Evolutionary conservation across 75 land plant genomes (phyloP), one percentile per base, ranked within the genome.

Genomic region (Selaginella moellendorffii): DNA sequence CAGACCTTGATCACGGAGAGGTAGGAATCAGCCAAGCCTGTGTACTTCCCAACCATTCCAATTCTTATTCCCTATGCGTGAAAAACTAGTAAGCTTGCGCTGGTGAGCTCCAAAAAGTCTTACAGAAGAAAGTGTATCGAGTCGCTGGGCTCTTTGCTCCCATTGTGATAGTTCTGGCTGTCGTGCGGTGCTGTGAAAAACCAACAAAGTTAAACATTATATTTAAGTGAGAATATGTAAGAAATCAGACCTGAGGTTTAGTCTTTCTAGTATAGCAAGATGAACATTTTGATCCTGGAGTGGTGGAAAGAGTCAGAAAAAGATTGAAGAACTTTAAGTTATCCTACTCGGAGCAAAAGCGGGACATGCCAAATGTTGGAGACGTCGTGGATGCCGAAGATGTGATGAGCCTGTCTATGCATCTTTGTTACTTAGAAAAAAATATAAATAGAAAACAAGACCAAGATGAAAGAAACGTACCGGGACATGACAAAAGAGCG

Each of bases 351-450:
- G 5, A 92, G 81, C 56, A 92, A 64, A 18, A 88, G 79, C 54
- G 97, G 97, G 59, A 92, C 62, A 63, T 92, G 97, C 95, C 90
- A 92, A 69, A 92, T 88, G 69, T 92, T 92, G 58, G 97, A 78
- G 66, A 92, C 97, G 76, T 92, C 95, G 64, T 85, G 82, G 27
- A 88, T 73, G 63, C 79, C 88, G 20, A 88, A 78, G 73, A 92
- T 80, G 59, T 92, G 84, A n/a, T 65, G 75, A 46, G 77, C 76
- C 97, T 87, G 74, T 24, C 18, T 46, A 18, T 18, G 18, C n/a
- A n/a, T n/a, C n/a, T n/a, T n/a, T n/a, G n/a, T n/a, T n/a, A n/a
- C n/a, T n/a, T n/a, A n/a, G n/a, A 62, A 67, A 25, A 2, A 62
- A 24, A 24, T 29, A 62, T 2, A 30, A 19, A 64, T 46, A 64